Percentiles rank a stretch among this genome's conserved stretches.
These are phyloP conservation scores for Polymyxa betae DNA, from an alignment of 208 protist genomes.

Conservation along the genomic window DNA sequence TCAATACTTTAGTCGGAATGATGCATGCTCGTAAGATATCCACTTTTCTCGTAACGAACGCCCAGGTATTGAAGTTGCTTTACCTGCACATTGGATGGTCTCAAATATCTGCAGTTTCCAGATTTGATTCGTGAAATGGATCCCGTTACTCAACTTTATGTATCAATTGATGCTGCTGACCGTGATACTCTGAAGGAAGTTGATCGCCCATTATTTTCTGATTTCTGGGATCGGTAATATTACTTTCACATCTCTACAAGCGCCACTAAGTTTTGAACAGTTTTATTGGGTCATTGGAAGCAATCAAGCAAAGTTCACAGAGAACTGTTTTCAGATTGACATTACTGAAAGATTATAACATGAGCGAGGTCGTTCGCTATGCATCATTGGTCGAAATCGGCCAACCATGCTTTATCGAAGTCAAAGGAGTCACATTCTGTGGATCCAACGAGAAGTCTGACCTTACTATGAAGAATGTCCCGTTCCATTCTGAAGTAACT, in stretches of 20 bases:
- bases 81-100: background rate
- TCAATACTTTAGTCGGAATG: constrained; percentile 56
- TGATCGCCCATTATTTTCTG: constrained; percentile 63
- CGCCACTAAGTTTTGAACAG: background rate
- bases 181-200: constrained; percentile 60
- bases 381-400: constrained; percentile 44
- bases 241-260: background rate
- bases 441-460: constrained; percentile 50
- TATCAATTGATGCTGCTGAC: constrained; percentile 68
- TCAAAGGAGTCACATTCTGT: constrained; percentile 66
- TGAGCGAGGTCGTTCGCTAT: constrained; percentile 68
- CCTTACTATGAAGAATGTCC: constrained; percentile 60
- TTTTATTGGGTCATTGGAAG: constrained; percentile 50
- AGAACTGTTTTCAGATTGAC: constrained; percentile 94
- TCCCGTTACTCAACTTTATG: constrained; percentile 68
- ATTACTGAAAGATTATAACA: constrained; percentile 90
- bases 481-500: constrained; percentile 32
- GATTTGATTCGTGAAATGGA: constrained; percentile 26
- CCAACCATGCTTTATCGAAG: constrained; percentile 59
- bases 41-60: constrained; percentile 70
- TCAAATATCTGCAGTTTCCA: constrained; percentile 42
- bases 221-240: constrained; percentile 63
- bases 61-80: constrained; percentile 52
- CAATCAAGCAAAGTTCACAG: constrained; percentile 66
- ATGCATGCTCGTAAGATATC: constrained; percentile 66